Conservation (phyloP, 805 yeast genomes). For the Cyberlindnera maritima region DNA sequence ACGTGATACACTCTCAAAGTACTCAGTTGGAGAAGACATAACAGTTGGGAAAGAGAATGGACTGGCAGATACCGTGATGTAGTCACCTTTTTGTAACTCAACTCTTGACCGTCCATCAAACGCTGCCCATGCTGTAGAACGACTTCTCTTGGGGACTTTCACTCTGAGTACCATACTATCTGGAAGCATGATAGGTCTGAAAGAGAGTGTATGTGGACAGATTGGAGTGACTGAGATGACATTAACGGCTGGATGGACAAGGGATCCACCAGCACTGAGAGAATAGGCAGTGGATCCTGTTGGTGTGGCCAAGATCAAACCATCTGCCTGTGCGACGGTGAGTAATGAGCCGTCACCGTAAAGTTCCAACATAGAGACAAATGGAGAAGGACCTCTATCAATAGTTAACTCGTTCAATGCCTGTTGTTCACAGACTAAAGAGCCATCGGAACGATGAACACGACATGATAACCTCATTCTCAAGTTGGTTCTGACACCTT, state of each 20-base stretch:
- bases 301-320: conserved; percentile 88
- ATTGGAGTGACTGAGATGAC: conserved; percentile 93
- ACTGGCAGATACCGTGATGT: conserved; percentile 79
- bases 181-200: conserved; percentile 88
- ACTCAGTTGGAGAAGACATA: conserved; percentile 66
- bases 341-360: conserved; percentile 83
- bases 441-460: conserved; percentile 45
- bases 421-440: conserved; percentile 55
- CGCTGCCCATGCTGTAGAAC: conserved; percentile 95
- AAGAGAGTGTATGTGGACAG: conserved; percentile 92
- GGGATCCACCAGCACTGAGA: conserved; percentile 90
- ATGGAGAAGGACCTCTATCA: conserved; percentile 93
- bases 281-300: conserved; percentile 97
- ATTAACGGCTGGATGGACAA: conserved; percentile 91
- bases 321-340: conserved; percentile 93
- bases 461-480: conserved; percentile 88
- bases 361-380: conserved; percentile 82
- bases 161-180: conserved; percentile 87
- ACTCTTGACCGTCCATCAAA: conserved; percentile 91
- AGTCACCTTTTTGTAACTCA: conserved; percentile 79
- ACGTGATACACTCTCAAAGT: conserved; percentile 80
- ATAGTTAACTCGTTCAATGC: conserved; percentile 87
- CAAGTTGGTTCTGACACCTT: conserved; percentile 74
- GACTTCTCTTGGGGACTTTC: conserved; percentile 74
- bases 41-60: conserved; percentile 95